These are phyloP conservation scores for Helotiales sp. DNA, from an alignment of 2,329 filamentous ascomycete species.

Conservation along the genomic window DNA sequence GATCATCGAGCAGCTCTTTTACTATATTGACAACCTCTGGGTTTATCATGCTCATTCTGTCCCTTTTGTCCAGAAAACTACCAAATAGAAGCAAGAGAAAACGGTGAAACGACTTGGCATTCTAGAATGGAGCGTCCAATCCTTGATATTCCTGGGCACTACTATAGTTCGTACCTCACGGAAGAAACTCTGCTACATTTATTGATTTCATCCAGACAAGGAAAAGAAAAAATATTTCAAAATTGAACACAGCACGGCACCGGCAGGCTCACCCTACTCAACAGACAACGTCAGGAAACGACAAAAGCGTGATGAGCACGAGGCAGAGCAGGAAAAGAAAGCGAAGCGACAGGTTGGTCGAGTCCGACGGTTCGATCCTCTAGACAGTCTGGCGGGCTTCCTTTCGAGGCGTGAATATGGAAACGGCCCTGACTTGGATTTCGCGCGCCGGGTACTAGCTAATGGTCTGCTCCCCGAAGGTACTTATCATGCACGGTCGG, in stretches of 20 bases:
- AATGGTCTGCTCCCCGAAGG: slow-evolving; percentile 17
- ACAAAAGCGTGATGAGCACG: slow-evolving; percentile 44
- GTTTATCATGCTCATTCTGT: not conserved
- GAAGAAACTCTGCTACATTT: not conserved
- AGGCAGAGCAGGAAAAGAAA: slow-evolving; percentile 10
- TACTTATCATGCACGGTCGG: not conserved
- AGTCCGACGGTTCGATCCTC: slow-evolving; percentile 22
- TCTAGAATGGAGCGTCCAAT: slow-evolving; percentile 7
- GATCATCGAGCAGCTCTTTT: not conserved
- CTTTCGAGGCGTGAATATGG: slow-evolving; percentile 25
- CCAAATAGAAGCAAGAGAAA: not conserved
- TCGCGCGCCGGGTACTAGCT: slow-evolving; percentile 13
- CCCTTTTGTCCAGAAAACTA: not conserved
- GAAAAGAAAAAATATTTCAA: slow-evolving; percentile 68
- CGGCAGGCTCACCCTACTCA: slow-evolving; percentile 53
- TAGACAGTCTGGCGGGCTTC: slow-evolving; percentile 23
- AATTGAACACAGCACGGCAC: slow-evolving; percentile 55
- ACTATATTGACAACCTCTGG: not conserved
- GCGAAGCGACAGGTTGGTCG: slow-evolving; percentile 19
- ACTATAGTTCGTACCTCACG: slow-evolving; percentile 45
- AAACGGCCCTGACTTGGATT: slow-evolving; percentile 5
- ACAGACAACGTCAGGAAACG: slow-evolving; percentile 58
- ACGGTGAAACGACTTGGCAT: not conserved
- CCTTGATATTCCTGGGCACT: slow-evolving; percentile 51
- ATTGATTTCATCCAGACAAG: slow-evolving; percentile 42